A percentile compares a stretch with the other conserved stretches of the same genome.
Evolutionary conservation across 768 basidiomycete species (phyloP).

Genomic region (Dioszegia aurantiaca): DNA sequence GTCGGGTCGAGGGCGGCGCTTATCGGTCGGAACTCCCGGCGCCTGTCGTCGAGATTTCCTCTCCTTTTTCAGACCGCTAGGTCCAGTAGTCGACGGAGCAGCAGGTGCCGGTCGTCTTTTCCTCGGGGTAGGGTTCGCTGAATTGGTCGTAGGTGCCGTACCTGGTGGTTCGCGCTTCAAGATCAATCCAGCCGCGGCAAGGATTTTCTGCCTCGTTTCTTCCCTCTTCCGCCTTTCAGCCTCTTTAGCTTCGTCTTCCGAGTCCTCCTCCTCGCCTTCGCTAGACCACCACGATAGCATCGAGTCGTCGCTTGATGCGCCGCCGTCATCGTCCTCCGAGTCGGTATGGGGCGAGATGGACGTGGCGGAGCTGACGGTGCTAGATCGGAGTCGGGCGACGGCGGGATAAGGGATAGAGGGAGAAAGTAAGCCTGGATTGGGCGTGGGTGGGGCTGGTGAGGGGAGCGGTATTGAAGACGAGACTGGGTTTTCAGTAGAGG

Average conservation of each 20-base stretch:
- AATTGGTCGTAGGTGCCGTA: slow-evolving; percentile 14
- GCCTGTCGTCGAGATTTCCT: slow-evolving; percentile 52
- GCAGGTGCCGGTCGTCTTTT: slow-evolving; percentile 44
- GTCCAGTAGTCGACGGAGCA: slow-evolving; percentile 13
- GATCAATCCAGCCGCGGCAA: slow-evolving; percentile 85
- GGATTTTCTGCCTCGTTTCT: slow-evolving; percentile 71
- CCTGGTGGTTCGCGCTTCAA: slow-evolving; percentile 63
- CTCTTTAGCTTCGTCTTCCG: slow-evolving; percentile 56
- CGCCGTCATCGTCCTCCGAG: slow-evolving; percentile 47
- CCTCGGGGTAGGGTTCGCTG: background rate
- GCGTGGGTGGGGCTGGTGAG: background rate
- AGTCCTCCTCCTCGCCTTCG: slow-evolving; percentile 51
- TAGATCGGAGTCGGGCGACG: slow-evolving; percentile 19
- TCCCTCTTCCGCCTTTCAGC: slow-evolving; percentile 64
- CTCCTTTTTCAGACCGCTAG: background rate
- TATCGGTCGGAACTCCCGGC: slow-evolving; percentile 27
- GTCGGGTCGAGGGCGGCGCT: slow-evolving; percentile 24
- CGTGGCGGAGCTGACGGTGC: slow-evolving; percentile 19
- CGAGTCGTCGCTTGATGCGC: slow-evolving; percentile 53
- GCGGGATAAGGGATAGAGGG: background rate
- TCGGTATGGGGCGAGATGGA: background rate
- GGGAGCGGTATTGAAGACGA: background rate
- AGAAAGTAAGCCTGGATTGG: too few relatives aligned
- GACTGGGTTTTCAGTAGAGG: background rate
- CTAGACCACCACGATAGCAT: slow-evolving; percentile 55